phyloP scores from a whole-genome alignment of 2,329 filamentous ascomycete species.

The Phaeomoniella chlamydospora region DNA sequence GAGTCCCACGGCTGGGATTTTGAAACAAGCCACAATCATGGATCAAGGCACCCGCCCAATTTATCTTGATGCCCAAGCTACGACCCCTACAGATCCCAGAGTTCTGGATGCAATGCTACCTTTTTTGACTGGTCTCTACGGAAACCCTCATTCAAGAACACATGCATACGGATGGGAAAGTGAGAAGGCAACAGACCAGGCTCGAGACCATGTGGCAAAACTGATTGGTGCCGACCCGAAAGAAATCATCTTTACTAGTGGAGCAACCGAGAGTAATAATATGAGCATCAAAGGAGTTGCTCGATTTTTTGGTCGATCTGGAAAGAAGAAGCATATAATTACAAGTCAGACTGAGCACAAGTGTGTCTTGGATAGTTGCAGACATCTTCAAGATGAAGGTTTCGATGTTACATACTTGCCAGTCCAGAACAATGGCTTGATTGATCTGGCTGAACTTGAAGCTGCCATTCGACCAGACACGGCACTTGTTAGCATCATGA shows the following conservation, averaged over 20 bases:
- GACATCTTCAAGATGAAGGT: constrained; percentile 91
- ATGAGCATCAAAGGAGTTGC: constrained; percentile 99
- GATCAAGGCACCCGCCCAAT: constrained; percentile 87
- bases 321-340: constrained; percentile 98
- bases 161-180: constrained; percentile 99
- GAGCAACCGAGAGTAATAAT: constrained; percentile 96
- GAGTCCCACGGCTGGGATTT: constrained; percentile 67
- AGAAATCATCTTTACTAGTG: constrained; percentile 97
- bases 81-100: constrained; percentile 84
- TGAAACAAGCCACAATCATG: constrained; percentile 87
- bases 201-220: constrained; percentile 66
- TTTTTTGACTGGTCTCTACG: constrained; percentile 83
- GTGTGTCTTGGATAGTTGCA: constrained; percentile 92
- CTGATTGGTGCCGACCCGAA: constrained; percentile 91
- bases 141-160: constrained; percentile 92
- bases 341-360: constrained; percentile 98
- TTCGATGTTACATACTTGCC: constrained; percentile 96
- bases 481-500: constrained; percentile 88
- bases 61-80: constrained; percentile 97
- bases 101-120: constrained; percentile 96
- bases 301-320: constrained; percentile 78
- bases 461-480: constrained; percentile 85
- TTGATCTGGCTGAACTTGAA: constrained; percentile 72
- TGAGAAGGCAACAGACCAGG: constrained; percentile 81
- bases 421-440: constrained; percentile 71